Evolutionary conservation across 495 filamentous ascomycete species (phyloP).

Genomic region (Hypoxylon intermedium): DNA sequence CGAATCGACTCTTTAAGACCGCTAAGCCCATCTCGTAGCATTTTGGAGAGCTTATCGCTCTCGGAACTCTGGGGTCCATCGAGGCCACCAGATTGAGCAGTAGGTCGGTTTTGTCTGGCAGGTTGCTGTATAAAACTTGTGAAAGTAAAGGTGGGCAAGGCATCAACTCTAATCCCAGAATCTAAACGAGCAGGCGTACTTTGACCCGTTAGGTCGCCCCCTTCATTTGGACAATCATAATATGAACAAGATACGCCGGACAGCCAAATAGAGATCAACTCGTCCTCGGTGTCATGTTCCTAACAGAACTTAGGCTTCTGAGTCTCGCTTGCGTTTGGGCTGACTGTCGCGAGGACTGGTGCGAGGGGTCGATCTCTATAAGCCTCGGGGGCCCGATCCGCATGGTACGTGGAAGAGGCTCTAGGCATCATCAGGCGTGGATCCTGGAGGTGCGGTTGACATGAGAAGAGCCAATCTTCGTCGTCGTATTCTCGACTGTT

Average conservation of each 20-base stretch:
- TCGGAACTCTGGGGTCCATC: slow-evolving; percentile 41
- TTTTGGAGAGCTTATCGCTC: slow-evolving; percentile 27
- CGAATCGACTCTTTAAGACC: slow-evolving; percentile 19
- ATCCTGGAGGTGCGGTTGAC: slow-evolving; percentile 2
- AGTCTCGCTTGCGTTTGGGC: slow-evolving; percentile 22
- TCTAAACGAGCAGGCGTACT: background rate
- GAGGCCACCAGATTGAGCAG: slow-evolving; percentile 26
- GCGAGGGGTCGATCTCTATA: slow-evolving; percentile 27
- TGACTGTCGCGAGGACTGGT: slow-evolving; percentile 28
- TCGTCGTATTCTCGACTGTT: slow-evolving; percentile 40
- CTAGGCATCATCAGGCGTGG: slow-evolving; percentile 15
- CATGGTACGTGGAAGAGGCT: slow-evolving; percentile 13
- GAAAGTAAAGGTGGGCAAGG: background rate
- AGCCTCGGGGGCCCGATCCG: slow-evolving; percentile 17
- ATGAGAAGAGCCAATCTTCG: slow-evolving; percentile 28
- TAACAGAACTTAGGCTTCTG: slow-evolving; percentile 7
- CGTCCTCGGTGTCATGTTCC: slow-evolving; percentile 22
- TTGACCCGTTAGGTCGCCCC: background rate
- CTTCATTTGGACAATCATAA: slow-evolving; percentile 3
- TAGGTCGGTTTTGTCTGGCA: slow-evolving; percentile 8
- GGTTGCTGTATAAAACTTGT: slow-evolving; percentile 19
- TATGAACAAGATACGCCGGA: slow-evolving; percentile 18
- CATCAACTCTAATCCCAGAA: background rate
- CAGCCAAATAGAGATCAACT: slow-evolving; percentile 29
- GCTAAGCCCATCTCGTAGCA: slow-evolving; percentile 16